Base-by-base conservation (phyloP, 768 basidiomycete genomes). In the Lentinula sp. region DNA sequence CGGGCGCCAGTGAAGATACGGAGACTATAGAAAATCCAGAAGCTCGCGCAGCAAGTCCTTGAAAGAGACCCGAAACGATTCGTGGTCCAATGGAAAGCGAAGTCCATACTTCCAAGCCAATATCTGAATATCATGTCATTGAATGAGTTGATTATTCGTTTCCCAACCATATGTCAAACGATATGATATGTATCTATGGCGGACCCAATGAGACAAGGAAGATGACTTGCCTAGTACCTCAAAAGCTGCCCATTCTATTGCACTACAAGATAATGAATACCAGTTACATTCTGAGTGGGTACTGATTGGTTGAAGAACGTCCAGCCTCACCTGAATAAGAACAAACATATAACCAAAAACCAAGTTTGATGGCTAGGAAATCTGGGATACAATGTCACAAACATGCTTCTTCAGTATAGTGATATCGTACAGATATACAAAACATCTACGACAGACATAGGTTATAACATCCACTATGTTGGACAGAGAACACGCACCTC, bases 331-430 rank as follows among this genome's bases (percentile, higher is more conserved):
- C 82, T 87, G 67, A 90, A 79, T 6, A 73, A 50, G 8, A 83
- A 64, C 42, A 90, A 74, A 49, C 81, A 78, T 9, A 85, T 76
- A 1, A 84, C 66, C 7, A 91, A 74, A 62, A 88, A 88, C 86
- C 88, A 88, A 2, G 88, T 90, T 66, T 90, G 88, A 61, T 88
- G 87, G 35, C 84, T 82, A 0, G 87, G 88, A 64, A 91, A 90
- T 32, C 79, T 81, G 46, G 16, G 10, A 9, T 20, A 41, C 4
- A n/a, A 16, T 42, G 13, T 20, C 15, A 20, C 28, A 52, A 32
- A 18, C 33, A 48, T 59, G 3, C 16, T 15, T n/a, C n/a, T 32
- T 35, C 45, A 18, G 3, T 50, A 37, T 18, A 16, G 16, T 16
- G 20, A 41, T 12, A 16, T 68, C 76, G 43, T 64, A 79, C 71